Evolutionary conservation across 768 basidiomycete genomes (phyloP).

Genomic region (Rhizopogon roseolus): DNA sequence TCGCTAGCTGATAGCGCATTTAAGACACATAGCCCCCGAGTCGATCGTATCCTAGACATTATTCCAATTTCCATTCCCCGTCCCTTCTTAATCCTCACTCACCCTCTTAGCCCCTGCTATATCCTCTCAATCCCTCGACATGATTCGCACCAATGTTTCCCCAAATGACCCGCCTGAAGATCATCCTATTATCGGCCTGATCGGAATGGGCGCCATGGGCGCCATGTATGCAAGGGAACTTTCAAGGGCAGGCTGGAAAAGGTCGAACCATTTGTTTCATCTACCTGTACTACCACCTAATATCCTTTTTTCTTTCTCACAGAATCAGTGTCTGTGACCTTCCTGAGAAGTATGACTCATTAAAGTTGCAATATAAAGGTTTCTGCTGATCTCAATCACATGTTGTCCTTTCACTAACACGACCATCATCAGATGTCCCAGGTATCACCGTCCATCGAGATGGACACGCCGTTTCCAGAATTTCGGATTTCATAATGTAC

Average conservation of each 20-base stretch:
- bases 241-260: constrained; percentile 78
- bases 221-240: constrained; percentile 85
- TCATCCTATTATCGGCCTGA: constrained; percentile 83
- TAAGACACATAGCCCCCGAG: background rate
- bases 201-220: constrained; percentile 99
- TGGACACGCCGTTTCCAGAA: constrained; percentile 84
- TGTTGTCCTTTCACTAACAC: constrained; percentile 9
- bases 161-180: constrained; percentile 33
- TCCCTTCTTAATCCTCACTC: too few species aligned
- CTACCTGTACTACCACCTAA: constrained; percentile 5
- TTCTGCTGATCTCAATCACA: background rate
- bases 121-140: background rate
- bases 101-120: background rate
- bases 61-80: background rate
- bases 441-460: constrained; percentile 65
- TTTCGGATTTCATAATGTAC: constrained; percentile 92
- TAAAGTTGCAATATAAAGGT: constrained; percentile 64
- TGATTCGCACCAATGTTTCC: constrained; percentile 20
- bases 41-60: background rate
- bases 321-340: constrained; percentile 91
- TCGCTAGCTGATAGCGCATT: background rate
- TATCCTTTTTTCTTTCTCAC: background rate
- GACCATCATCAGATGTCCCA: constrained; percentile 38
- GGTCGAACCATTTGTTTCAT: constrained; percentile 37
- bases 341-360: constrained; percentile 63